phyloP scores from a whole-genome alignment of 345 rosid species.

The Garcia nutans region DNA sequence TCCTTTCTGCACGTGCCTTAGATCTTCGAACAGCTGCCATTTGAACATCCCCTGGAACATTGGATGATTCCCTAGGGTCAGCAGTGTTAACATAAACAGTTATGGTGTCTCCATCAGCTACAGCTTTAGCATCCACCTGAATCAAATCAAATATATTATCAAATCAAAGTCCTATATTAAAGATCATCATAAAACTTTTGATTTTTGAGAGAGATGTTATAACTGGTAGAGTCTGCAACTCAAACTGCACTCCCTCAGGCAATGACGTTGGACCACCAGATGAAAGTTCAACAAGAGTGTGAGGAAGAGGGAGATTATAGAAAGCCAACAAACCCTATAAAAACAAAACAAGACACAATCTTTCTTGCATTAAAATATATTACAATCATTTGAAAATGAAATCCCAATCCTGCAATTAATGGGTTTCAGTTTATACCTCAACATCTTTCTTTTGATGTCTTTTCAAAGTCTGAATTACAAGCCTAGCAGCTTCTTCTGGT shows the following conservation, averaged over 20 bases:
- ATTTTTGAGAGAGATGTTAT: constrained; percentile 15
- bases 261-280: constrained; percentile 41
- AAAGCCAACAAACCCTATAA: constrained; percentile 69
- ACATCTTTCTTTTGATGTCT: constrained; percentile 76
- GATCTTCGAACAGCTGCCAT: constrained; percentile 54
- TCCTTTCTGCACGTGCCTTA: constrained; percentile 53
- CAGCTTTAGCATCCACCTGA: constrained; percentile 74
- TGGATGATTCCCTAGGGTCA: constrained; percentile 57
- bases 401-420: background rate
- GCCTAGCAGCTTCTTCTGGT: constrained; percentile 66
- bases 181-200: background rate
- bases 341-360: background rate
- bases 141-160: constrained; percentile 24
- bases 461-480: constrained; percentile 56
- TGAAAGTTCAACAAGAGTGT: constrained; percentile 32
- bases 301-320: constrained; percentile 74
- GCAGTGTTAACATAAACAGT: constrained; percentile 60
- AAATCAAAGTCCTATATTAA: constrained; percentile 1
- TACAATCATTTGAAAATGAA: background rate
- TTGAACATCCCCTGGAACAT: constrained; percentile 57
- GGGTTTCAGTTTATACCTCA: constrained; percentile 46
- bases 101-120: constrained; percentile 82
- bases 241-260: constrained; percentile 55
- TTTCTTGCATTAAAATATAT: constrained; percentile 1
- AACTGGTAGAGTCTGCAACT: constrained; percentile 74